Percentiles rank a stretch among this genome's conserved stretches.
phyloP scores from a whole-genome alignment of 129 eudicot species.

The Solidago caesia region DNA sequence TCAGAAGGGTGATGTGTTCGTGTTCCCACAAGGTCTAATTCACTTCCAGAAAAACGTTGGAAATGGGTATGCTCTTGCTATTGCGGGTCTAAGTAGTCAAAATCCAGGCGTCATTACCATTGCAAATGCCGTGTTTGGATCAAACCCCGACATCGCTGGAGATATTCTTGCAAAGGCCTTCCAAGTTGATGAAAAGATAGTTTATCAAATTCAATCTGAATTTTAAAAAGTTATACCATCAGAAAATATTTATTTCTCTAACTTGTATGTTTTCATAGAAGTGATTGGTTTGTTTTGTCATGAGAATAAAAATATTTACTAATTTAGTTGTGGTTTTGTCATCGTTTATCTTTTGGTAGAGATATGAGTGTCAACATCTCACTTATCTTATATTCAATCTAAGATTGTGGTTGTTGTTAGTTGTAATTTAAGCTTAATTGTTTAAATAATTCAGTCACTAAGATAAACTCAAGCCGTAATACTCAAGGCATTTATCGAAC shows the following conservation, averaged over 20 bases:
- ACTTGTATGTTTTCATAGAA: no score
- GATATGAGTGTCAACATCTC: no score
- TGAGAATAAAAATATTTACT: not conserved
- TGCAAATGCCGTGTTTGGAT: not conserved
- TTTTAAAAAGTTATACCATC: not conserved
- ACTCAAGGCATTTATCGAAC: no score
- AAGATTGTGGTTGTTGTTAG: no score
- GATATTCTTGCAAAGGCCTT: not conserved
- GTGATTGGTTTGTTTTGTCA: not conserved
- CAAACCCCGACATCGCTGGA: not conserved
- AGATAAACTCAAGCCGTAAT: no score
- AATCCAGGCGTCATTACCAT: not conserved
- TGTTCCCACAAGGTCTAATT: conserved; percentile 43
- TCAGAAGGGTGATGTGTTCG: conserved; percentile 41
- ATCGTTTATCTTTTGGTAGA: no score
- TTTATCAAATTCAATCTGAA: conserved; percentile 27
- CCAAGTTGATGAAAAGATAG: not conserved
- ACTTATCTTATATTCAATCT: no score
- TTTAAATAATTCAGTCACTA: no score
- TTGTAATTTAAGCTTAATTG: no score
- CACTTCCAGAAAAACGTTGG: conserved; percentile 43
- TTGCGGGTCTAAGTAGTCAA: not conserved
- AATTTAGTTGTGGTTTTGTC: no score
- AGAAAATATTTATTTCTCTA: not conserved
- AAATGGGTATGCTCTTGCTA: not conserved